Evolutionary conservation across 345 rosid species (phyloP).

Genomic region (Turritis glabra): DNA sequence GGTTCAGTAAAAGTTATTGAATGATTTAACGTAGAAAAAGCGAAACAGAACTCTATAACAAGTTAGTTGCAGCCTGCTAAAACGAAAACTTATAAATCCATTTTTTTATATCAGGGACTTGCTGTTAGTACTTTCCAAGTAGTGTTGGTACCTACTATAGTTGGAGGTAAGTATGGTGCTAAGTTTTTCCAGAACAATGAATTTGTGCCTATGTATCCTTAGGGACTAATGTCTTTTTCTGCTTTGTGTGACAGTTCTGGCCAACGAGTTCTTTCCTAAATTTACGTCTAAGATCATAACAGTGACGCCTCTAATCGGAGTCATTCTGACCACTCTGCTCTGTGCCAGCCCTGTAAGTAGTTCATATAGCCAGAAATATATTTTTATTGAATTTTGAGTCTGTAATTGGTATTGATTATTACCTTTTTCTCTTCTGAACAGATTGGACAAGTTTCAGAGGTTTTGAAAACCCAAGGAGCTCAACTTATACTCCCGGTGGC

Average conservation of each 20-base stretch:
- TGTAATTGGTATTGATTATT: conserved; percentile 6
- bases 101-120: conserved; percentile 61
- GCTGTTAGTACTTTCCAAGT: conserved; percentile 98
- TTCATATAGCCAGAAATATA: not conserved
- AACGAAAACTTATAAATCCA: not conserved
- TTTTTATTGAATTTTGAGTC: not conserved
- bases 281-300: conserved; percentile 79
- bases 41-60: not conserved
- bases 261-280: conserved; percentile 90
- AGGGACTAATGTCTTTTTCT: conserved; percentile 1
- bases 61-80: not conserved
- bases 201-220: not conserved
- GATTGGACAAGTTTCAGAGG: conserved; percentile 96
- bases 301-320: conserved; percentile 91
- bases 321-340: conserved; percentile 85
- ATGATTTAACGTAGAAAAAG: conserved; percentile 2
- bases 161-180: conserved; percentile 63
- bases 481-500: conserved; percentile 90
- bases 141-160: conserved; percentile 79
- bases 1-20: not conserved
- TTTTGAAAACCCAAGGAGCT: conserved; percentile 85
- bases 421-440: conserved; percentile 29
- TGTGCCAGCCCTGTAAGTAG: conserved; percentile 95
- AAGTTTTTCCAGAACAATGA: not conserved
- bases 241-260: conserved; percentile 58